Base-by-base conservation (phyloP, 805 yeast genomes). In the Ogataea allantospora region DNA sequence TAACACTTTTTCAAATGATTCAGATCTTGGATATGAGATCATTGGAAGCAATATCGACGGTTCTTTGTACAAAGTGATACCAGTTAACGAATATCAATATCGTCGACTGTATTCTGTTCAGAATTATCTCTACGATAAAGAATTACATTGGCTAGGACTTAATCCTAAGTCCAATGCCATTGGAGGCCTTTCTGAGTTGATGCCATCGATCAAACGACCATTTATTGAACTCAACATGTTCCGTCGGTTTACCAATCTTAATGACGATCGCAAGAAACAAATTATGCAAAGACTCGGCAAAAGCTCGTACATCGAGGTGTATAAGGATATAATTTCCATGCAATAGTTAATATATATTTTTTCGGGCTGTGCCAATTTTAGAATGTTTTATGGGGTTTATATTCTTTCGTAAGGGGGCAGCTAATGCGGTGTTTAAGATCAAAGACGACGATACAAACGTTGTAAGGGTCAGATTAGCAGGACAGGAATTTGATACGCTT, bases 1-100 rank as follows among this genome's bases (percentile, higher is more conserved):
- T 3, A 42, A 50, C 10, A 63, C 64, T 2, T 38, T 63, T 9
- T 50, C 52, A 5, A 30, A 35, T 9, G 61, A 58, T 21, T 51
- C 57, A 8, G 61, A 59, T 37, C 39, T 53, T 11, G 66, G 63
- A 3, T 75, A 72, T 57, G 87, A 80, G 51, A 68, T 78, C 6
- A 59, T 91, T 34, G 96, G 91, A 3, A 78, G 81, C 1, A 79
- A 83, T 11, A 65, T 70, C 2, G 96, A 89, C 52, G 99, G 99
- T 0, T 80, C 89, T 0, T 60, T 93, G 24, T 80, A 77, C 51
- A 73, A 77, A 34, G 76, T 93, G 6, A 67, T 76, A 14, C 97
- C 98, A 0, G 65, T 88, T 9, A 66, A 73, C 27, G 98, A 93
- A 55, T 63, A 77, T 3, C 70, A 78, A 9, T 93, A 88, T 62